Conservation (phyloP, 176 grass and related monocot species). For the Avena atlantica region DNA sequence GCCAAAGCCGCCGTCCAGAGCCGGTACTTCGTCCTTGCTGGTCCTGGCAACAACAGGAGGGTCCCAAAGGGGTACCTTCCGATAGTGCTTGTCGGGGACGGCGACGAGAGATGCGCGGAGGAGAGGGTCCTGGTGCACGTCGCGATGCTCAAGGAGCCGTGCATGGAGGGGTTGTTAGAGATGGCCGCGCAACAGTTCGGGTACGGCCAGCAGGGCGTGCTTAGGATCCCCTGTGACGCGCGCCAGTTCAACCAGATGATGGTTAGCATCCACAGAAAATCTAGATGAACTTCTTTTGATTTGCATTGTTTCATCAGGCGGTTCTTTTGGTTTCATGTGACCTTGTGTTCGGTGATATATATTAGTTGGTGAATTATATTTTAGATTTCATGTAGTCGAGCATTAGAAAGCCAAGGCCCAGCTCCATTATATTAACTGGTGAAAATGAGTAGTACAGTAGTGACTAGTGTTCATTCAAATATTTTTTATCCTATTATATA, state of each 20-base stretch:
- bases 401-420: no score
- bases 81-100: slow-evolving; percentile 38
- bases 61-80: slow-evolving; percentile 56
- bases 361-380: no score
- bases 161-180: slow-evolving; percentile 48
- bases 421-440: background rate
- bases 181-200: slow-evolving; percentile 55
- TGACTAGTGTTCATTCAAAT: background rate
- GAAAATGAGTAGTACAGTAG: background rate
- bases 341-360: no score
- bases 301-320: no score
- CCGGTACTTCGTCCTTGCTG: background rate
- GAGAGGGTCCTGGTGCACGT: slow-evolving; percentile 58
- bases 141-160: slow-evolving; percentile 47
- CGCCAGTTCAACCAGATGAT: background rate
- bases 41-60: background rate
- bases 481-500: background rate
- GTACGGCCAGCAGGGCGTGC: slow-evolving; percentile 49
- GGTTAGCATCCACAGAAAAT: background rate
- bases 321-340: no score
- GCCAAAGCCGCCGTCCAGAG: background rate
- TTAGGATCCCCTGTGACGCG: slow-evolving; percentile 33
- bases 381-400: no score
- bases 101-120: background rate
- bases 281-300: background rate